Evolutionary conservation across 345 rosid genomes (phyloP).

Genomic region (Gossypioides kirkii): DNA sequence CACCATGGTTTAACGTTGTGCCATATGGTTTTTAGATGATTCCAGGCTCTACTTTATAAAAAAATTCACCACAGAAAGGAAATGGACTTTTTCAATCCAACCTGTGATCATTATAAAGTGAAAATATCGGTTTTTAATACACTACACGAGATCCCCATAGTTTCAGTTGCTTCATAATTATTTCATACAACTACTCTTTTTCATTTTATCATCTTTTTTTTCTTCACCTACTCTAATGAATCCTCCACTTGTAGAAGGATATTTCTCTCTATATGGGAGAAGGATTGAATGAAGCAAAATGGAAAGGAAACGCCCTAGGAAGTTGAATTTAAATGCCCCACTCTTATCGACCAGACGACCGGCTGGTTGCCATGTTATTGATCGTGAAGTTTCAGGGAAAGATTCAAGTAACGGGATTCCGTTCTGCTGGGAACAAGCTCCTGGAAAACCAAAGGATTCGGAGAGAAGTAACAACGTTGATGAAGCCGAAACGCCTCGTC

Average conservation of each 20-base stretch:
- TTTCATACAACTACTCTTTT: constrained; percentile 24
- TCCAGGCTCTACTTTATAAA: constrained; percentile 14
- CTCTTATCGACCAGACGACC: constrained; percentile 63
- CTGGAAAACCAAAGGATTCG: constrained; percentile 62
- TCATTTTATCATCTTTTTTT: neutral
- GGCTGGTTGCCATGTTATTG: neutral
- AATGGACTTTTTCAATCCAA: constrained; percentile 10
- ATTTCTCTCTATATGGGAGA: constrained; percentile 6
- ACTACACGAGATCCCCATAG: constrained; percentile 51
- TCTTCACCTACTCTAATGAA: constrained; percentile 1
- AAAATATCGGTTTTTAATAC: constrained; percentile 28
- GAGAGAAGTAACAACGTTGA: constrained; percentile 12
- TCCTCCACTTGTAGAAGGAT: neutral
- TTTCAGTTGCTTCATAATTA: constrained; percentile 28
- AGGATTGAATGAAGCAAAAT: constrained; percentile 17
- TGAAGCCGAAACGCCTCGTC: constrained; percentile 54
- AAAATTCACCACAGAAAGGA: neutral
- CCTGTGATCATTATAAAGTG: constrained; percentile 47
- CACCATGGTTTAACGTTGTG: neutral
- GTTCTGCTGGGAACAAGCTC: constrained; percentile 81
- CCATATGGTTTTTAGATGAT: constrained; percentile 7
- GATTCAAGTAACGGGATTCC: constrained; percentile 47
- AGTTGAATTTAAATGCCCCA: constrained; percentile 66
- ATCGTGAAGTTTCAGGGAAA: constrained; percentile 17
- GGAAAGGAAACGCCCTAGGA: constrained; percentile 39